Conservation (phyloP, 2,329 filamentous ascomycete species). For the Tolypocladium tropicale region DNA sequence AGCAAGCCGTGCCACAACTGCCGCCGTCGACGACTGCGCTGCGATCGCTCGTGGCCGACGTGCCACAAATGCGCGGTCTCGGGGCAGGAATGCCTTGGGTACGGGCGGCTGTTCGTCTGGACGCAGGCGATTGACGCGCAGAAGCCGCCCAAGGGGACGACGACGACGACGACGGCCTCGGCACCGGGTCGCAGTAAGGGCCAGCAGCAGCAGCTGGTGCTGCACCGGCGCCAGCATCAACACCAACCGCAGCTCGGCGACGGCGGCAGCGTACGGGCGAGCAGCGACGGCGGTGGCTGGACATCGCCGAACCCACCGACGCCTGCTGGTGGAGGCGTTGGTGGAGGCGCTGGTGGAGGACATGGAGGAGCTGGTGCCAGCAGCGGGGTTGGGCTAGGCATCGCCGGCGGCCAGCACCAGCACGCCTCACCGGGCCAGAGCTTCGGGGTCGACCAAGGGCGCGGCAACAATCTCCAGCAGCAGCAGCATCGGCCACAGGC, state of each 20-base stretch:
- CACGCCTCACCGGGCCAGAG: neutral
- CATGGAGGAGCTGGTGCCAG: neutral
- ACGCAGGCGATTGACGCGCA: conserved; percentile 40
- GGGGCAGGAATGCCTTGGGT: conserved; percentile 50
- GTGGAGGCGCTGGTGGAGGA: neutral
- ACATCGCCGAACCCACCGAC: neutral
- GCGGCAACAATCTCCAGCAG: neutral
- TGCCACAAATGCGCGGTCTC: conserved; percentile 49
- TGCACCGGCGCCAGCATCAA: conserved; percentile 1
- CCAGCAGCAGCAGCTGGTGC: conserved; percentile 1
- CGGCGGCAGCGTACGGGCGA: neutral
- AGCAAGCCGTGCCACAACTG: conserved; percentile 50
- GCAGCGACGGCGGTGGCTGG: neutral
- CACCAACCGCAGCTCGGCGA: neutral
- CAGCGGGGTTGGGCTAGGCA: neutral
- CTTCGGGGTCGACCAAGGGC: neutral
- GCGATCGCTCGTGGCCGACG: conserved; percentile 47
- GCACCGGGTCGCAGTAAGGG: neutral
- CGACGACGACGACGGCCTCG: conserved; percentile 4
- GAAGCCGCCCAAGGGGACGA: conserved; percentile 32
- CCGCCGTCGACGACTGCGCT: conserved; percentile 48
- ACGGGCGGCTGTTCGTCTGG: conserved; percentile 51
- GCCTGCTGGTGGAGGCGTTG: neutral
- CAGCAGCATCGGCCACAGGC: neutral
- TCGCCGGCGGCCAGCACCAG: neutral